Base-by-base conservation (phyloP, 192 early-diverging fungal genomes). In the Coemansia sp. region DNA sequence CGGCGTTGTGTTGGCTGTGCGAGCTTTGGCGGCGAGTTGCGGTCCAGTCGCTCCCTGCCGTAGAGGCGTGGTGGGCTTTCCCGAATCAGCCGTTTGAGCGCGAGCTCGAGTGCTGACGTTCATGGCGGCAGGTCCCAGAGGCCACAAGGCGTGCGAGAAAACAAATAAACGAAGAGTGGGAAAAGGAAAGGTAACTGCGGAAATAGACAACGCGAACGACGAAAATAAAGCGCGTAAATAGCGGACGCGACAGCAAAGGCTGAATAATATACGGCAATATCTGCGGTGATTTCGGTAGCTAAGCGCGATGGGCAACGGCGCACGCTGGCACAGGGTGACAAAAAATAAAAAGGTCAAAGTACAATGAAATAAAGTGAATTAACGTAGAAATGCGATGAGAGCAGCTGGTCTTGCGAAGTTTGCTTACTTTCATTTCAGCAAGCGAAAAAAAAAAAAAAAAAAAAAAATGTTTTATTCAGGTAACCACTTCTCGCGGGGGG, bases 81-180 rank as follows among this genome's bases (percentile, higher is more conserved):
- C 51, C 32, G 70, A 70, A 31, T 80, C 72, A 6, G 72, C 59
- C 6, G 53, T 69, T 46, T 74, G 70, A 49, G 72, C 68, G 51
- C 72, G 39, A 12, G 68, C 62, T 25, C 72, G 77, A 39, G 71
- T 74, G 64, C 68, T 68, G 43, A 74, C 72, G 37, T 74, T 70
- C 77, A 80, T 80, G 62, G 32, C 56, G 38, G 40, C 6, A 31
- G 31, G 32, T 5, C 32, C 7, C 32, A 7, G 29, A 31, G 49
- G 24, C 14, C 47, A 27, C 47, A 27, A 43, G 27, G 59, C 15
- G 11, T 11, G 46, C 2, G 12, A 59, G 43, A 47, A 32, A n/a
- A n/a, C n/a, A n/a, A n/a, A n/a, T n/a, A n/a, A n/a, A n/a, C n/a
- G n/a, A n/a, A n/a, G 7, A 68, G 29, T 17, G 41, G 24, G 1